A percentile compares a stretch with the other conserved stretches of the same genome.
phyloP scores from a whole-genome alignment of 257 asterid genomes.

The Gentiana straminea region DNA sequence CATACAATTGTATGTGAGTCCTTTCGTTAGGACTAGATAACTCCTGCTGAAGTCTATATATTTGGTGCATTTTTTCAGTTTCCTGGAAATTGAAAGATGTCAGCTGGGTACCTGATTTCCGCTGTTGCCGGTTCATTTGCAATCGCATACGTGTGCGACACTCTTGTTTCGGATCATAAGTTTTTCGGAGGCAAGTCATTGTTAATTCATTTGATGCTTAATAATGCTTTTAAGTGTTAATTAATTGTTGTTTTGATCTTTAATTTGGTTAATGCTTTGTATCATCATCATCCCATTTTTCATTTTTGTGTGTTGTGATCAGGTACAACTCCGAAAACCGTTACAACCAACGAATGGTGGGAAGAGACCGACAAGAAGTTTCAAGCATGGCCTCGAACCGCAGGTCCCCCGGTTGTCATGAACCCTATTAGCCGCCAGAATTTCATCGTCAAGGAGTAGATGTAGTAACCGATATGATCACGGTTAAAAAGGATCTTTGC shows the following conservation, averaged over 20 bases:
- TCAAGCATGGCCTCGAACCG: constrained; percentile 99
- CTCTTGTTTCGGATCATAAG: constrained; percentile 22
- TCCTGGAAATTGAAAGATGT: constrained; percentile 17
- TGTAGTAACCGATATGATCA: background rate
- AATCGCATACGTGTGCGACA: constrained; percentile 24
- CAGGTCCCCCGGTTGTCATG: constrained; percentile 97
- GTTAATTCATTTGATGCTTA: background rate
- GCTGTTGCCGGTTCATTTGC: constrained; percentile 24
- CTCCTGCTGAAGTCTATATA: background rate
- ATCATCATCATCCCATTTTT: too few species aligned
- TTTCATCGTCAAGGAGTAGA: constrained; percentile 61
- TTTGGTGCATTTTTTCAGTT: constrained; percentile 7
- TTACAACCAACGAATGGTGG: constrained; percentile 57
- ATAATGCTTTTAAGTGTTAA: too few species aligned
- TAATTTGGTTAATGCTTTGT: background rate
- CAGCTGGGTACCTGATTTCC: constrained; percentile 19
- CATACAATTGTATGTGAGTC: background rate
- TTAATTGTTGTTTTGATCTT: background rate
- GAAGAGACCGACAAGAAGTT: constrained; percentile 80
- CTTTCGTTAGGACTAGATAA: background rate
- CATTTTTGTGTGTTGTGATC: constrained; percentile 1
- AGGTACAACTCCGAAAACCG: constrained; percentile 69
- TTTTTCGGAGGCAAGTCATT: constrained; percentile 35
- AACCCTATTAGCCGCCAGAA: constrained; percentile 96
- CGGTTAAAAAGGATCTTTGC: background rate